Base-by-base conservation (phyloP, 148 eudicot species). In the Talinum fruticosum region DNA sequence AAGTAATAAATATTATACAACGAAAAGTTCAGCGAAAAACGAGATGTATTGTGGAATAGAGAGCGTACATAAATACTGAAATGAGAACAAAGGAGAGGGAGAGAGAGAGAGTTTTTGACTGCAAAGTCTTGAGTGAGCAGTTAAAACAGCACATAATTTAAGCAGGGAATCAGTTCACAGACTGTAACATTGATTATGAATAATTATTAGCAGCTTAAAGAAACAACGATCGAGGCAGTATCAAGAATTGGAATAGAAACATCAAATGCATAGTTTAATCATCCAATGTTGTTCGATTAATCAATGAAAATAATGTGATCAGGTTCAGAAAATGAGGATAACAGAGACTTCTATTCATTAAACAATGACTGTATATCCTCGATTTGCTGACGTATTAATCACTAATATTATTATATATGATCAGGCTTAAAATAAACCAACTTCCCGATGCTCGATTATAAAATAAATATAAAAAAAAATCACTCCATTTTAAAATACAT, bases 241-340 rank as follows among this genome's bases (percentile, higher is more conserved):
- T 86, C 84, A 87, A 85, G 89, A 87, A 87, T 86, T 69, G 89
- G 97, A 95, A 95, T 92, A 95, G 96, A 95, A 92, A 86, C 98
- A 90, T 92, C 94, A 89, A 89, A 89, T 83, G 38, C 59, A 82
- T 92, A 82, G 82, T 92, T 94, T 94, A 89, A 79, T 88, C 34
- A 70, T 81, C 84, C 88, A 49, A 83, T 76, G 85, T 88, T 83
- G 69, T 82, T 83, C 79, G 83, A 85, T 84, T 74, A 90, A 80
- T 86, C 85, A 76, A 80, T 75, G 81, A 92, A 82, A 85, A 80
- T 85, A 90, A 87, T 85, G 84, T 89, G 92, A 87, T 89, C 89
- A 87, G 90, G 90, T 85, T 82, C 98, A 87, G 94, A 88, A 90
- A 90, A 74, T 78, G 75, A 83, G 86, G 91, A 83, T 75, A 84